Evolutionary conservation across 2,329 filamentous ascomycete species (phyloP), one percentile per base, ranked within the genome.

Genomic region (Nothophoma quercina): DNA sequence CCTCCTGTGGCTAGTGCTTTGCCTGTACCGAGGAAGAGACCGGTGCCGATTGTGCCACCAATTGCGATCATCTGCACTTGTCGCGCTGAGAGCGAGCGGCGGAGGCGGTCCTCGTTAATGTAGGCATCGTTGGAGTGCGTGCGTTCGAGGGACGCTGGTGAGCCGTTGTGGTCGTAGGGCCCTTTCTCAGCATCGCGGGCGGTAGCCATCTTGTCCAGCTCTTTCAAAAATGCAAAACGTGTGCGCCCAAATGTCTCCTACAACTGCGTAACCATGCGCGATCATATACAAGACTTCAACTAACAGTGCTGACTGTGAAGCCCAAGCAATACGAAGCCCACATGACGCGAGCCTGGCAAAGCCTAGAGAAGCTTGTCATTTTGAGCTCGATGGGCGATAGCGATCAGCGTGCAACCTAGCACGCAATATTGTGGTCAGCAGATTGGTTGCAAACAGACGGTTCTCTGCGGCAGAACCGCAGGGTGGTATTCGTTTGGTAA

Each of bases 1-100:
- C 69, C 69, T 67, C 82, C 83, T 41, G 77, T 79, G 48, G 70
- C 69, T 7, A 85, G 72, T 18, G 83, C 81, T 57, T 75, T 72
- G 52, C 83, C 83, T 12, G 82, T 83, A 51, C 83, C 82, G 59
- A 85, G 81, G 64, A 85, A 85, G 68, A 85, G 81, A 62, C 83
- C 83, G 56, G 83, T 83, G 61, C 83, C 83, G 52, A 85, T 85
- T 9, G 82, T 83, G 47, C 83, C 83, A 56, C 83, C 83, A 13
- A 85, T 84, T 45, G 83, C 81, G 65, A 85, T 85, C 83, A 85
- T 85, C 68, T 85, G 81, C 44, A 85, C 73, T 65, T 85, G 83
- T 45, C 83, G 78, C 34, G 76, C 62, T 9, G 58, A 63, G 13
- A 69, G 63, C 7, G 64, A 62, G 41, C 66, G 64, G 15, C 61